A percentile compares a stretch with the other conserved stretches of the same genome.
These are phyloP conservation scores for Lobosporangium transversale DNA, from an alignment of 192 early-diverging fungal genomes.

Conservation along the genomic window DNA sequence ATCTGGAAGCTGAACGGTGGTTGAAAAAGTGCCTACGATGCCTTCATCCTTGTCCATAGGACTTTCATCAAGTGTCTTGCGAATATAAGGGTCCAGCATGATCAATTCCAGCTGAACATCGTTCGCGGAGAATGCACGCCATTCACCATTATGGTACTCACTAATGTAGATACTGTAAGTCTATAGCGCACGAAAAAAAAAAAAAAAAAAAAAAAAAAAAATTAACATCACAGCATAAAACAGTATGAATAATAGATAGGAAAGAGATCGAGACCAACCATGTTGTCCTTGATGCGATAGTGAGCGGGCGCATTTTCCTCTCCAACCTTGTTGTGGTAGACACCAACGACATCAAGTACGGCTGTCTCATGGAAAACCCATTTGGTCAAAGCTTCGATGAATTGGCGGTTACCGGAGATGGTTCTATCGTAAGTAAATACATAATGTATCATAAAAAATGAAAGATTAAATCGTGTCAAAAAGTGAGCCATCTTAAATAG, in stretches of 20 bases:
- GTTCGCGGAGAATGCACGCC: slow-evolving; percentile 83
- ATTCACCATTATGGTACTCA: slow-evolving; percentile 80
- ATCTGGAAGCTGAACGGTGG: slow-evolving; percentile 80
- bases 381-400: slow-evolving; percentile 77
- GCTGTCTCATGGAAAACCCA: slow-evolving; percentile 96
- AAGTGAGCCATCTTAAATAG: no score
- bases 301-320: slow-evolving; percentile 71
- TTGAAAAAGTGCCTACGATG: slow-evolving; percentile 54
- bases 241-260: no score
- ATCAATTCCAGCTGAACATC: slow-evolving; percentile 92
- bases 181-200: slow-evolving; percentile 56
- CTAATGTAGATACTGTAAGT: slow-evolving; percentile 83
- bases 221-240: no score
- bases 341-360: slow-evolving; percentile 78
- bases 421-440: slow-evolving; percentile 5
- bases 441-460: no score
- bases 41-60: slow-evolving; percentile 35
- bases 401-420: slow-evolving; percentile 75
- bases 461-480: no score
- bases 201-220: no score
- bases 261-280: slow-evolving; percentile 58
- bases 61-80: slow-evolving; percentile 70
- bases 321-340: slow-evolving; percentile 72
- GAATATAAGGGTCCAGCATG: slow-evolving; percentile 98
- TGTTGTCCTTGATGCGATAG: slow-evolving; percentile 95